Evolutionary conservation across 139 green algal species (phyloP).

Genomic region (Tetradesmus obliquus): DNA sequence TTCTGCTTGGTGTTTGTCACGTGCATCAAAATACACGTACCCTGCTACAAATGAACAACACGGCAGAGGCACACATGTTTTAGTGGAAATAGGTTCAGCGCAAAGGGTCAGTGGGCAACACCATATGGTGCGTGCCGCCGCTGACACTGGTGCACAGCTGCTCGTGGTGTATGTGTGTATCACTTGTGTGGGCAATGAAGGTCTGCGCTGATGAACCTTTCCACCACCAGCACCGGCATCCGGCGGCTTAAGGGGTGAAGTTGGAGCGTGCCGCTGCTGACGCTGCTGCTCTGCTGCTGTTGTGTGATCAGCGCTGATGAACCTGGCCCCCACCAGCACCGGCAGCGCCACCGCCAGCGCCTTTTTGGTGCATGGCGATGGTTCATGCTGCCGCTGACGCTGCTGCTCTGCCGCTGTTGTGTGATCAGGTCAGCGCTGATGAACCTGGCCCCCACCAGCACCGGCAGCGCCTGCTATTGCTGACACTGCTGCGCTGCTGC

Average conservation of each 20-base stretch:
- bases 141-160: too few relatives aligned
- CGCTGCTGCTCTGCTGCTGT: background rate
- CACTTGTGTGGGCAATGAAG: constrained; percentile 29
- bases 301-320: constrained; percentile 70
- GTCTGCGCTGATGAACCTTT: constrained; percentile 84
- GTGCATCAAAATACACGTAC: too few relatives aligned
- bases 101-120: background rate
- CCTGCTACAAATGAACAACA: too few relatives aligned
- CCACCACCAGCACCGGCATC: constrained; percentile 85
- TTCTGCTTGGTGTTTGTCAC: too few relatives aligned
- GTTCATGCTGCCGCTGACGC: background rate
- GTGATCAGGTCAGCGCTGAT: constrained; percentile 71
- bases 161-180: too few relatives aligned
- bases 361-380: constrained; percentile 60
- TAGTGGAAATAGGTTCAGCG: too few relatives aligned
- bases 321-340: constrained; percentile 89
- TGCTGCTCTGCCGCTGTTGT: background rate
- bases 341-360: constrained; percentile 88
- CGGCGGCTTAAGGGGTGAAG: constrained; percentile 3
- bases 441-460: constrained; percentile 90
- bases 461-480: constrained; percentile 62
- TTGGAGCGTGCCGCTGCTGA: background rate
- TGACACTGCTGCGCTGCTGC: background rate
- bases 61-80: too few relatives aligned
- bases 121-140: too few relatives aligned